phyloP scores from a whole-genome alignment of 345 rosid species.

The Chamaenerion angustifolium region DNA sequence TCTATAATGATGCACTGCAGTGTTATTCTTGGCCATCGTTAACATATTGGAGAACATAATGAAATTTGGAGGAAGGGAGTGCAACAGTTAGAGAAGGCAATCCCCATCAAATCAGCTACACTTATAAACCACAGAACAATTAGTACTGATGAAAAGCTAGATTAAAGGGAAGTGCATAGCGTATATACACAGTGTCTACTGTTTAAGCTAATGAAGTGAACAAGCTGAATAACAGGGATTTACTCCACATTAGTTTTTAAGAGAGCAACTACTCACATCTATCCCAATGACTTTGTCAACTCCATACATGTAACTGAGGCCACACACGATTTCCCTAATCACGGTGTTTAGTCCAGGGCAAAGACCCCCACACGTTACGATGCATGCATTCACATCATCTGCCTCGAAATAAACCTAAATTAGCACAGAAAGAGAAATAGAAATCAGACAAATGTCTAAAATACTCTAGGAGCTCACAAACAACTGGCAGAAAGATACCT shows the following conservation, averaged over 20 bases:
- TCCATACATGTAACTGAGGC: slow-evolving; percentile 30
- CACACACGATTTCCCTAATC: slow-evolving; percentile 34
- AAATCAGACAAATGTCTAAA: neutral
- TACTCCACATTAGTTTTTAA: slow-evolving; percentile 1
- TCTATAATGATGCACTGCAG: too few species aligned
- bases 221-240: neutral
- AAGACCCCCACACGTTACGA: slow-evolving; percentile 34
- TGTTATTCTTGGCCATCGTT: too few species aligned
- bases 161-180: neutral
- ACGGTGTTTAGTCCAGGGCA: slow-evolving; percentile 36
- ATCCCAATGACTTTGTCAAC: slow-evolving; percentile 24
- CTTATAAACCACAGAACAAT: too few species aligned
- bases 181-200: too few species aligned
- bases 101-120: too few species aligned
- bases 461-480: neutral
- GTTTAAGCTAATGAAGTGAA: neutral
- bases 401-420: slow-evolving; percentile 25
- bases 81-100: too few species aligned
- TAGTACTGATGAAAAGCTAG: neutral
- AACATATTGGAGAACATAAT: too few species aligned
- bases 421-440: neutral
- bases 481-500: slow-evolving; percentile 10
- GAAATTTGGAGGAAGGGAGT: too few species aligned
- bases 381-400: slow-evolving; percentile 28
- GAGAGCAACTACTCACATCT: slow-evolving; percentile 20